Evolutionary conservation across 208 protist genomes (phyloP), one percentile per base, ranked within the genome.

Genomic region (Trypanosoma lewisi): DNA sequence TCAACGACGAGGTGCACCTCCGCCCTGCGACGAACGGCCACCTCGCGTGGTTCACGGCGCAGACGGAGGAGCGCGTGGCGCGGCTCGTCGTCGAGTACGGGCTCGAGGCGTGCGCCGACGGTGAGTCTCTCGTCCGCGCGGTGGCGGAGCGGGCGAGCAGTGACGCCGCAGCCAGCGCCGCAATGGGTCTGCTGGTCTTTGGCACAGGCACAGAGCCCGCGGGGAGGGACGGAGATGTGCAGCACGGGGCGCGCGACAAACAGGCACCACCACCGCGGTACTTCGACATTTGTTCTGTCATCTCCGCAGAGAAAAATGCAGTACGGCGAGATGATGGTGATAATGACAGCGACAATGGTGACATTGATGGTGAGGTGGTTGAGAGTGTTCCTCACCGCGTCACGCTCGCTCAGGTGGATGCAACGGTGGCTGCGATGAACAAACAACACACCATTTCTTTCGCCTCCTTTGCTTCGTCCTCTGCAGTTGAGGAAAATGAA

Each of bases 51-150:
- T 78, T 66, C 57, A 12, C 58, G 6, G 59, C 75, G 9, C 70
- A 65, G 37, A 80, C 79, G 2, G 50, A 63, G 9, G 50, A 70
- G 8, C 73, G 77, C 2, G 66, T 90, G 11, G 62, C 74, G 25
- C 75, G 83, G 7, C 67, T 90, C 3, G 81, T 90, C 19, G 77
- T 94, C 36, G 77, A 90, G 70, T 92, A 83, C 34, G 88, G 88
- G 9, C 61, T 94, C 37, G 88, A 94, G 73, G 78, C 75, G 25
- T 92, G 85, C 68, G 33, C 25, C 0, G 85, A 92, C 53, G 83
- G 83, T 34, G 69, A 53, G 31, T 57, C 55, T 47, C 74, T 94
- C 8, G 88, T 91, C 58, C 65, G 64, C 9, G 70, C 77, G 23
- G 85, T 94, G 21, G 74, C 85, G 73, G 85, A 94, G 75, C 77